Evolutionary conservation across 108 stramenopile genomes (phyloP).

Genomic region (Cyclotella choctawhatcheeana): DNA sequence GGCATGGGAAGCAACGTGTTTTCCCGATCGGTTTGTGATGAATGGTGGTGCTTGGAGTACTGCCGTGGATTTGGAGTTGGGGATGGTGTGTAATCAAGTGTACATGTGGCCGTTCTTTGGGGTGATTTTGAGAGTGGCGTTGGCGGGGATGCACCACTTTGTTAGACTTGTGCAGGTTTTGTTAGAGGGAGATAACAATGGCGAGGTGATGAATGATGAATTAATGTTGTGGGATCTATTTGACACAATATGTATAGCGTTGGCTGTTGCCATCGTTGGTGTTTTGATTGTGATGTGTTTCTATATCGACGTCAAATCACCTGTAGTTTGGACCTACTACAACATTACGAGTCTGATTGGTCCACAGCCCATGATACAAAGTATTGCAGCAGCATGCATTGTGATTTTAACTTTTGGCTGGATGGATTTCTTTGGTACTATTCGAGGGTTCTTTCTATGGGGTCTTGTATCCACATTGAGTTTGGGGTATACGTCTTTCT

Average conservation of each 20-base stretch:
- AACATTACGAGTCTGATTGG: constrained; percentile 17
- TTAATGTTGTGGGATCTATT: constrained; percentile 21
- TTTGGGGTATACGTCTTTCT: constrained; percentile 31
- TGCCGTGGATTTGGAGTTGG: background rate
- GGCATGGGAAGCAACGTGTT: constrained; percentile 25
- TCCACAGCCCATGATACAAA: constrained; percentile 26
- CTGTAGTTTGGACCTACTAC: constrained; percentile 31
- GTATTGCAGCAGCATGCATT: constrained; percentile 31
- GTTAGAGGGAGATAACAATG: background rate
- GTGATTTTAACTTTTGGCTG: constrained; percentile 33
- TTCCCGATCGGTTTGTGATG: constrained; percentile 27
- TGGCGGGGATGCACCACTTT: background rate
- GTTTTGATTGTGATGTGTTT: constrained; percentile 34
- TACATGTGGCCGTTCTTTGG: background rate
- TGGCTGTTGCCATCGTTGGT: constrained; percentile 26
- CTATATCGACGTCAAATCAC: constrained; percentile 25
- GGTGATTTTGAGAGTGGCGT: constrained; percentile 4
- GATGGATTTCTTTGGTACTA: constrained; percentile 30
- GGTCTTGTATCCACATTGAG: constrained; percentile 15
- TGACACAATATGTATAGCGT: constrained; percentile 21
- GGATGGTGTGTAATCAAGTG: constrained; percentile 21
- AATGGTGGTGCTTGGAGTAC: constrained; percentile 25
- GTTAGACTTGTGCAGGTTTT: background rate
- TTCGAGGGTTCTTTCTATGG: constrained; percentile 40
- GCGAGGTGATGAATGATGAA: background rate